These are phyloP conservation scores for Sporothrix mexicana DNA, from an alignment of 2,329 filamentous ascomycete genomes.

Conservation along the genomic window DNA sequence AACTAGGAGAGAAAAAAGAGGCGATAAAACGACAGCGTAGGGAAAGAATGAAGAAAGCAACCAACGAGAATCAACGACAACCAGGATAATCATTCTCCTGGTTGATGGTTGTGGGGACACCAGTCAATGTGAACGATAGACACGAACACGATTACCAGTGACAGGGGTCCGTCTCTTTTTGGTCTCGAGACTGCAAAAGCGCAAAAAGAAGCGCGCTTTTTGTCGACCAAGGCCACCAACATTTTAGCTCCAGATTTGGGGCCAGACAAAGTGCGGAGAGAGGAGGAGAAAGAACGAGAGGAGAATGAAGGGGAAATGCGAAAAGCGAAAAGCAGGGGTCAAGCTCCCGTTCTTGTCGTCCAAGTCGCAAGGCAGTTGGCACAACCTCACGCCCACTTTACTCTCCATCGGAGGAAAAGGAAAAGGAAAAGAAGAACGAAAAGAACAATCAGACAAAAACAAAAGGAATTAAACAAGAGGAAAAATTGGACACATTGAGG, in stretches of 20 bases:
- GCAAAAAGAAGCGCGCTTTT: background rate
- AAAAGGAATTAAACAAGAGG: background rate
- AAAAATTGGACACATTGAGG: too few species aligned
- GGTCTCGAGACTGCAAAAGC: background rate
- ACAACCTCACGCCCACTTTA: too few species aligned
- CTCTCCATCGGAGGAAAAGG: background rate
- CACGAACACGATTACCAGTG: too few species aligned
- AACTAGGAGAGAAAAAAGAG: background rate
- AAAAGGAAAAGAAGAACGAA: background rate
- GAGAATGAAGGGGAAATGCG: background rate
- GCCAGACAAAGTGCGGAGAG: background rate
- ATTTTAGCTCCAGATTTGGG: background rate
- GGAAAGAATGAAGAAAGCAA: too few species aligned
- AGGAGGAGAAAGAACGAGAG: background rate
- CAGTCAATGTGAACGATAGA: too few species aligned
- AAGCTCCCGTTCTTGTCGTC: too few species aligned
- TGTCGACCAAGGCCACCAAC: too few species aligned
- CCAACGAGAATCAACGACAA: background rate
- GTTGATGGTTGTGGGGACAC: background rate
- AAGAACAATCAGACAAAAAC: background rate
- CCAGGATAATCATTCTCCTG: conserved; percentile 11
- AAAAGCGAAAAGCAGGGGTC: background rate
- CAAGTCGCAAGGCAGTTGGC: background rate
- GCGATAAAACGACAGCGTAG: too few species aligned
- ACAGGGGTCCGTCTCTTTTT: background rate